Base-by-base conservation (phyloP, 805 yeast species). In the Peterozyma xylosa region DNA sequence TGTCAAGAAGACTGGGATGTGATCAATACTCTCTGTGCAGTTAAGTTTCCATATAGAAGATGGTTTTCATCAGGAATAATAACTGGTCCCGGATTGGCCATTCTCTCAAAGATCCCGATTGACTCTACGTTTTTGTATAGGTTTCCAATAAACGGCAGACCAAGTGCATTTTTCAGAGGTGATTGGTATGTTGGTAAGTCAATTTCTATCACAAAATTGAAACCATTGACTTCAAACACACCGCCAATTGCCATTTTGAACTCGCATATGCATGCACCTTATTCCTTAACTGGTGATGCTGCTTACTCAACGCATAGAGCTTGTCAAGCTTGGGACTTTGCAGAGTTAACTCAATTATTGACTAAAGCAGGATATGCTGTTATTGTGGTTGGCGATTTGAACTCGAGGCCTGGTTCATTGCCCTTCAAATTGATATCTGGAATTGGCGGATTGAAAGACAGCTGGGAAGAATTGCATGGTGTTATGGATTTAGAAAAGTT, bases 261-360 rank as follows among this genome's bases (percentile, higher is more conserved):
- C 57, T 82, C 96, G 14, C 99, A 93, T 60, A 83, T 93, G 93
- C 99, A 93, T 62, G 99, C 99, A 1, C 99, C 99, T 0, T 93
- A 93, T 57, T 73, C 93, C 1, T 55, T 64, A 14, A 63, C 68
- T 0, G 98, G 98, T 2, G 96, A 89, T 60, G 95, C 95, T 2
- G 84, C 90, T 2, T 93, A 93, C 57, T 69, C 80, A 3, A 86
- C 96, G 52, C 98, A 93, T 57, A 69, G 99, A 40, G 81, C 96
- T 0, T 77, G 93, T 46, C 99, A 93, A 62, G 97, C 98, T 1
- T 93, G 98, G 98, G 96, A 90, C 59, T 76, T 93, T 59, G 74
- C 93, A 32, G 74, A 78, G 42, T 47, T 89, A 33, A 79, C 85
- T 1, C 70, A 71, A 14, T 61, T 80, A 33, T 73, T 90, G 38